These are phyloP conservation scores for Exophiala lecanii-corni DNA, from an alignment of 2,329 filamentous ascomycete species.

Conservation along the genomic window DNA sequence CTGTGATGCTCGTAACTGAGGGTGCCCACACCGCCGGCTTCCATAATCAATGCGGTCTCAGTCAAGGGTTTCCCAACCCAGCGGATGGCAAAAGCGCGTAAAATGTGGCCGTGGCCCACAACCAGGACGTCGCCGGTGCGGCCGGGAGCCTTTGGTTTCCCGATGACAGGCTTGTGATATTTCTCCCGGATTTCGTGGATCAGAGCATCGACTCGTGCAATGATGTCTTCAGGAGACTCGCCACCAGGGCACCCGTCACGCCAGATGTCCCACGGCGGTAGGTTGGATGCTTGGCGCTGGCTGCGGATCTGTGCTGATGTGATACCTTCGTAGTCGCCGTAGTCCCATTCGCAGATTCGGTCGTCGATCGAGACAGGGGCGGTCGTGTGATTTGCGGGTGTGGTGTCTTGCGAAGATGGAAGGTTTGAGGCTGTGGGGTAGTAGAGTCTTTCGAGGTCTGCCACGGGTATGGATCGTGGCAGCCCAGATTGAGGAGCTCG, in stretches of 20 bases:
- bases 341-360: conserved; percentile 79
- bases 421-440: conserved; percentile 27
- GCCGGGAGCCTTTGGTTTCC: conserved; percentile 43
- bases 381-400: conserved; percentile 51
- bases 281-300: conserved; percentile 53
- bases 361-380: conserved; percentile 65
- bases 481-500: conserved; percentile 74
- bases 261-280: conserved; percentile 77
- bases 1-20: conserved; percentile 78
- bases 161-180: conserved; percentile 61
- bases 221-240: conserved; percentile 74
- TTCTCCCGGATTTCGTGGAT: conserved; percentile 68
- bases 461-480: conserved; percentile 69
- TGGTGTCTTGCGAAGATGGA: too few relatives aligned
- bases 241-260: conserved; percentile 79
- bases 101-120: conserved; percentile 85
- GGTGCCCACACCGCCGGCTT: conserved; percentile 79
- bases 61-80: conserved; percentile 72
- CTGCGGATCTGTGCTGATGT: conserved; percentile 65
- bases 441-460: conserved; percentile 36
- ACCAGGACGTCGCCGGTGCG: conserved; percentile 62
- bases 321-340: conserved; percentile 80
- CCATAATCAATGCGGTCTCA: conserved; percentile 75
- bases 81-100: conserved; percentile 80
- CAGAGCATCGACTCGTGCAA: conserved; percentile 65